Evolutionary conservation across 495 filamentous ascomycete genomes (phyloP).

Genomic region (Aspergillus conjunctus): DNA sequence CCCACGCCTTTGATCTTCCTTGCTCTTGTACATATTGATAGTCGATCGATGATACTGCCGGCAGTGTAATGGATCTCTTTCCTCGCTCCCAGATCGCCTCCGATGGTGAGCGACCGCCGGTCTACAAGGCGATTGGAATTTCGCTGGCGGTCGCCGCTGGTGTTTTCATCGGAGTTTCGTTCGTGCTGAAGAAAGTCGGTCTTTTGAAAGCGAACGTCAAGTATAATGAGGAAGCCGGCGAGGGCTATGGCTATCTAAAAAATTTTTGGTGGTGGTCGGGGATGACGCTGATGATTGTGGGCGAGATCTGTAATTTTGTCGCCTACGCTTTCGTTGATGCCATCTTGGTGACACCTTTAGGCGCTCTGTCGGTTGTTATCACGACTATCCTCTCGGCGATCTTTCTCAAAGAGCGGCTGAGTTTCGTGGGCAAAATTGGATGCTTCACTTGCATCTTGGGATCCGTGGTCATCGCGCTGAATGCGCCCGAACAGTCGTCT

Average conservation of each 20-base stretch:
- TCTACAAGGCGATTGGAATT: slow-evolving; percentile 88
- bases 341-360: slow-evolving; percentile 91
- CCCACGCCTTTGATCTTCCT: background rate
- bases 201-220: slow-evolving; percentile 91
- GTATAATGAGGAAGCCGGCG: slow-evolving; percentile 93
- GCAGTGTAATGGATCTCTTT: slow-evolving; percentile 53
- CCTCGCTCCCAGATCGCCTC: slow-evolving; percentile 50
- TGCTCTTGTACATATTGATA: slow-evolving; percentile 9
- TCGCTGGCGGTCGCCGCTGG: slow-evolving; percentile 85
- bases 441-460: slow-evolving; percentile 96
- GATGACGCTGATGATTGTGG: slow-evolving; percentile 97
- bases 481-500: slow-evolving; percentile 83
- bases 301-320: slow-evolving; percentile 96
- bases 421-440: slow-evolving; percentile 93
- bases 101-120: slow-evolving; percentile 49
- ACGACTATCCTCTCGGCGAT: slow-evolving; percentile 92
- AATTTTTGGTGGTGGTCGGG: slow-evolving; percentile 94
- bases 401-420: slow-evolving; percentile 92
- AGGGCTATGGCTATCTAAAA: slow-evolving; percentile 97
- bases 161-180: slow-evolving; percentile 91
- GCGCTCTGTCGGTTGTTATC: slow-evolving; percentile 93
- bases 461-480: slow-evolving; percentile 89
- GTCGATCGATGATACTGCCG: slow-evolving; percentile 12
- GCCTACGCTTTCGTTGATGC: slow-evolving; percentile 98
- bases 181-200: slow-evolving; percentile 93